Evolutionary conservation across 2,329 filamentous ascomycete genomes (phyloP), one percentile per base, ranked within the genome.

Genomic region (Aspergillus tamarii): DNA sequence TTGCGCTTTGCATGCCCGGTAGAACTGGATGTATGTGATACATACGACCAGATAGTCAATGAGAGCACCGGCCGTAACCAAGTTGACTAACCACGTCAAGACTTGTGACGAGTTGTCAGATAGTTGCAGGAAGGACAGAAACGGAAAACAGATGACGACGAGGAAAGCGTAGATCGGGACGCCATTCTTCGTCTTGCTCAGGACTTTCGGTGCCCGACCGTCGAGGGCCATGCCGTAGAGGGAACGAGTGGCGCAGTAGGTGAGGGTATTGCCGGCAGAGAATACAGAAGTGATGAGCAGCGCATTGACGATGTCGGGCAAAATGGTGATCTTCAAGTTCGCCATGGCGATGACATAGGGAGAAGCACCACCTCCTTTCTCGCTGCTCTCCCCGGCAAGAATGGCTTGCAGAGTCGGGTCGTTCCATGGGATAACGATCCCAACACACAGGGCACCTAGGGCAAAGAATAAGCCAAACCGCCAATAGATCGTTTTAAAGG

Each of bases 401-500:
- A 32, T 34, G 2, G 79, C 82, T 19, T 53, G 50, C 45, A 93
- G 82, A 7, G 83, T 81, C 0, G 79, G 69, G 69, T 92, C 86
- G 61, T 90, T 83, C 74, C 89, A 90, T 5, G 91, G 83, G 45
- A 92, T 85, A 32, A 91, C 75, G 57, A 91, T 88, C 4, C 89
- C 88, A 7, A 91, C 87, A 23, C 85, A 87, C 2, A 93, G 82
- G 0, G 89, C 87, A 1, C 90, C 89, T 0, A 91, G 83, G 45
- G 91, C 84, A 78, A 92, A 93, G 76, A 93, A 93, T 19, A 85
- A 78, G 0, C 88, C 87, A 39, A 93, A 81, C 21, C 91, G 88
- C 77, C 90, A 91, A 73, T 92, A 91, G 2, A 93, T 89, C 62
- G 89, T 87, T 63, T 90, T 90, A 77, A 88, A 92, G 1, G 91